Evolutionary conservation across 495 filamentous ascomycete genomes (phyloP), one percentile per base, ranked within the genome.

Genomic region (Cercophora scortea): DNA sequence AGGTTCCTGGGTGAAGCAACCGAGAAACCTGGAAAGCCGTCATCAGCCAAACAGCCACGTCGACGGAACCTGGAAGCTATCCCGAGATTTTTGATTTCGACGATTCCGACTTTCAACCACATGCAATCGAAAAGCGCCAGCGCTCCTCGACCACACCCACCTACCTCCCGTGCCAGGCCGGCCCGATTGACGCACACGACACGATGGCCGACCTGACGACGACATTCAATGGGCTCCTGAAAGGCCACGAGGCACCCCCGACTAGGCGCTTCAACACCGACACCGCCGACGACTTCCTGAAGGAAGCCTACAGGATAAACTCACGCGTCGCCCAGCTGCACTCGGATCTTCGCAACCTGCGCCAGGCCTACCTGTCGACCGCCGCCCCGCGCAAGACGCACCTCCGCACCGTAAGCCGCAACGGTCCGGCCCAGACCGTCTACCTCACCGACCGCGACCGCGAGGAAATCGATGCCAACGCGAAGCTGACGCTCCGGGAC

Each of bases 221-320:
- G 7, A 64, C 79, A 13, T 82, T 95, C 70, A 82, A 85, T 65
- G 71, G 81, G 46, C 77, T 88, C 32, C 78, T 95, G 3, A 76
- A 77, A 51, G 65, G 73, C 51, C 80, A 80, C 51, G 71, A 79
- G 59, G 70, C 59, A 0, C 46, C 75, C 17, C 69, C 66, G 12
- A 72, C 73, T 38, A 65, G 61, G 19, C 60, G 67, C 32, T 75
- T 80, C 54, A 75, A 71, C 35, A 46, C 67, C 6, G 66, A 79
- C 36, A 71, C 69, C 39, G 73, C 87, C 47, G 89, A 96, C 64
- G 87, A 89, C 70, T 98, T 97, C 65, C 77, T 98, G 34, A 91
- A 93, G 69, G 94, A 97, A 73, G 93, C 93, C 45, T 89, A 95
- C 70, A 80, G 84, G 69, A 98, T 98, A 60, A 93, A 94, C 65